A percentile compares a stretch with the other conserved stretches of the same genome.
phyloP scores from a whole-genome alignment of 192 early-diverging fungal genomes.

The Coemansia sp. region DNA sequence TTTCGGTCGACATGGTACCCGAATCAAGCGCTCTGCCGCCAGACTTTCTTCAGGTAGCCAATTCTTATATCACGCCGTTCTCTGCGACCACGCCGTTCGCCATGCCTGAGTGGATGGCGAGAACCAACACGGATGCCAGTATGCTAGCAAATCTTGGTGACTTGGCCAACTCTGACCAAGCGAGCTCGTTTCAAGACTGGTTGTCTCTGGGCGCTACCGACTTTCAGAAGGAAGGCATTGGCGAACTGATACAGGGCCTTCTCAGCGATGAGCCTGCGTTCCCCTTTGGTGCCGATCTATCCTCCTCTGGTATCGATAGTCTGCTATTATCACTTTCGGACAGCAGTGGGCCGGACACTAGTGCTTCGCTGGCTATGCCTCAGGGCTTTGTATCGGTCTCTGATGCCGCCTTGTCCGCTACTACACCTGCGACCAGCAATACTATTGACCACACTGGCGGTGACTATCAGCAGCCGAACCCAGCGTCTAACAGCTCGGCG shows the following conservation, averaged over 20 bases:
- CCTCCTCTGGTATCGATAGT: neutral
- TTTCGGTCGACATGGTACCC: conserved; percentile 53
- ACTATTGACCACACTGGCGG: neutral
- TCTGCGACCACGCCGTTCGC: conserved; percentile 12
- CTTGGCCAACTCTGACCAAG: conserved; percentile 17
- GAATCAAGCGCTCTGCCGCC: conserved; percentile 23
- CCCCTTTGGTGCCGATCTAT: conserved; percentile 14
- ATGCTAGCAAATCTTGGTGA: conserved; percentile 48
- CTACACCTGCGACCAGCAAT: neutral
- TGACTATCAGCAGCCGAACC: neutral
- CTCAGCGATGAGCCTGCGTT: conserved; percentile 37
- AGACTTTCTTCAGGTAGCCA: conserved; percentile 38
- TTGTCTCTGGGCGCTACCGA: conserved; percentile 34
- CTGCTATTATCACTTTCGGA: conserved; percentile 4
- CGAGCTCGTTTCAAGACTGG: conserved; percentile 20
- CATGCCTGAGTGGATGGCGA: conserved; percentile 24
- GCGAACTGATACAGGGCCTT: conserved; percentile 16
- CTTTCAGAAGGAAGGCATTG: neutral
- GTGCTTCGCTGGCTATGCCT: neutral
- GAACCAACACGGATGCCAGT: conserved; percentile 39
- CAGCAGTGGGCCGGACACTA: neutral
- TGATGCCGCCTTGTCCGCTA: neutral
- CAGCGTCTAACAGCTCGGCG: neutral
- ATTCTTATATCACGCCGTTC: conserved; percentile 47
- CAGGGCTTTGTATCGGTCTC: neutral